phyloP scores from a whole-genome alignment of 257 asterid species.

The Nicotiana tabacum region DNA sequence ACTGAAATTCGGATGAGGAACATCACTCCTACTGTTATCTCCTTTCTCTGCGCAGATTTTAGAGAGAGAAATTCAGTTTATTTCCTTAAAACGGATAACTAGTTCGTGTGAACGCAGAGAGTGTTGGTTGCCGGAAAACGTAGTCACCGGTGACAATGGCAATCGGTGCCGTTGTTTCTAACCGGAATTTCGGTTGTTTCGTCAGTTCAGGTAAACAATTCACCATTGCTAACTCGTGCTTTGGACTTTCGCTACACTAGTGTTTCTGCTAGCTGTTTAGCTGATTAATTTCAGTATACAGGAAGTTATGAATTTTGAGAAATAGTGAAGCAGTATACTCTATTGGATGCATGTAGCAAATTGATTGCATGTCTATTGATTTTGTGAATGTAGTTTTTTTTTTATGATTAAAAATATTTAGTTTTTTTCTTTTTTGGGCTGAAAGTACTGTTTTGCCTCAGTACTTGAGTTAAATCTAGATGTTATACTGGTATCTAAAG shows the following conservation, averaged over 20 bases:
- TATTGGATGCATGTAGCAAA: not conserved
- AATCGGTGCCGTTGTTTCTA: constrained; percentile 66
- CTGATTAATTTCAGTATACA: not conserved
- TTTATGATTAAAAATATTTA: not conserved
- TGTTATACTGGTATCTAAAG: not conserved
- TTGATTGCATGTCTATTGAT: not conserved
- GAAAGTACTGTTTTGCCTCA: not conserved
- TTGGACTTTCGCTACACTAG: not conserved
- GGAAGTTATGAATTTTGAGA: not conserved
- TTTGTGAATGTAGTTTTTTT: not conserved
- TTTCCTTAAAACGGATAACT: not conserved
- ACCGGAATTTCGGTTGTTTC: constrained; percentile 65
- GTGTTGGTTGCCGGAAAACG: not conserved
- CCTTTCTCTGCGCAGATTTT: constrained; percentile 19
- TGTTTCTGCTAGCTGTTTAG: not conserved
- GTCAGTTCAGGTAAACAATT: constrained; percentile 50
- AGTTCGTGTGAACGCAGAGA: not conserved
- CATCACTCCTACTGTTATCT: constrained; percentile 22
- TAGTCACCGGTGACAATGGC: constrained; percentile 54
- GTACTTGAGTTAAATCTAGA: not conserved
- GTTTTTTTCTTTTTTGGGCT: not conserved
- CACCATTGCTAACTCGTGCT: not conserved
- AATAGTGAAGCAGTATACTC: not conserved
- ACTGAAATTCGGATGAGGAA: constrained; percentile 1
- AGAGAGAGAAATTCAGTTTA: constrained; percentile 20